Evolutionary conservation across 495 filamentous ascomycete species (phyloP).

Genomic region (Xylaria intraflava): DNA sequence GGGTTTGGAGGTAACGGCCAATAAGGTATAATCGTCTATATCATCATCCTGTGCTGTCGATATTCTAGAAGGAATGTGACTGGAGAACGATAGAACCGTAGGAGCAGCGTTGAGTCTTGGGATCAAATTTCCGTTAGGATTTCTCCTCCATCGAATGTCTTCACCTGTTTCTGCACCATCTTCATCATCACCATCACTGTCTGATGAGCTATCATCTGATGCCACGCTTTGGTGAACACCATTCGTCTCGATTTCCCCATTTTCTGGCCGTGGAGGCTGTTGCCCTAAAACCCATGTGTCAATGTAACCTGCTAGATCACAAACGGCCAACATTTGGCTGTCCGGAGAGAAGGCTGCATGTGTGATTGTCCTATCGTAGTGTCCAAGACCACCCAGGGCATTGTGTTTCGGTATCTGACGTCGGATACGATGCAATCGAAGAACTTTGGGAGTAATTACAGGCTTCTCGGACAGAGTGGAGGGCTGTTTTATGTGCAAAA

Average conservation of each 20-base stretch:
- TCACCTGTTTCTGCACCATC: constrained; percentile 25
- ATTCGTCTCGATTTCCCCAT: constrained; percentile 24
- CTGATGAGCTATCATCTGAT: constrained; percentile 39
- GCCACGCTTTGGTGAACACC: constrained; percentile 19
- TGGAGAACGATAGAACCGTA: constrained; percentile 65
- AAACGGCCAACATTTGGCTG: constrained; percentile 66
- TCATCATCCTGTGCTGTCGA: constrained; percentile 36
- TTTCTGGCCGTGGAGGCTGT: constrained; percentile 37
- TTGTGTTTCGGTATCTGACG: constrained; percentile 50
- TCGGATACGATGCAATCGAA: constrained; percentile 52
- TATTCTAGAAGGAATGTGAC: constrained; percentile 20
- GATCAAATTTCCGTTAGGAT: constrained; percentile 56
- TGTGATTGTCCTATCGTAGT: constrained; percentile 70
- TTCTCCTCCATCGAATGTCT: constrained; percentile 21
- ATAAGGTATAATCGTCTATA: constrained; percentile 50
- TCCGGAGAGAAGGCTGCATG: constrained; percentile 74
- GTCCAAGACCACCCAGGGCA: constrained; percentile 62
- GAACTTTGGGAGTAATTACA: constrained; percentile 39
- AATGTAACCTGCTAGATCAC: constrained; percentile 78
- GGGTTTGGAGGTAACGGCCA: constrained; percentile 69
- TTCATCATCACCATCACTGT: constrained; percentile 50
- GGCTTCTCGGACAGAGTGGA: constrained; percentile 20
- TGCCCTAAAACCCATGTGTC: constrained; percentile 68
- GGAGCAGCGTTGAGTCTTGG: constrained; percentile 68
- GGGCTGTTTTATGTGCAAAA: constrained; percentile 30